Percentiles rank a stretch among this genome's conserved stretches.
These are phyloP conservation scores for Nannizziopsis arthrosporioides DNA, from an alignment of 2,329 filamentous ascomycete genomes.

Conservation along the genomic window DNA sequence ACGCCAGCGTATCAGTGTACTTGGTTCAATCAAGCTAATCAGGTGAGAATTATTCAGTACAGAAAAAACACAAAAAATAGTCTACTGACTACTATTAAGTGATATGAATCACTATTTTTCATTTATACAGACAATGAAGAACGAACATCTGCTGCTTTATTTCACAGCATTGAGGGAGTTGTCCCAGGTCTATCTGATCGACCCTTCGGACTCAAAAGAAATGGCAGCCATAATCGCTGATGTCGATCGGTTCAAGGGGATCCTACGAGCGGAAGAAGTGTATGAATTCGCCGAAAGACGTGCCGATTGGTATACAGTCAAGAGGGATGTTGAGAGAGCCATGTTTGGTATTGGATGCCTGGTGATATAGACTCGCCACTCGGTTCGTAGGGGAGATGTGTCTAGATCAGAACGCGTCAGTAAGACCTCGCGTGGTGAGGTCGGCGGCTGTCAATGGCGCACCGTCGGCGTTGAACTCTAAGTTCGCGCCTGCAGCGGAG, in stretches of 20 bases:
- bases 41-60: constrained; percentile 37
- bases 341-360: constrained; percentile 92
- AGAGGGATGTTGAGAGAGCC: constrained; percentile 77
- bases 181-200: constrained; percentile 90
- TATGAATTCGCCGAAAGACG: constrained; percentile 91
- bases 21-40: constrained; percentile 83
- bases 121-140: constrained; percentile 70
- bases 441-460: too few relatives aligned
- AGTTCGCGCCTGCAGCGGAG: too few relatives aligned
- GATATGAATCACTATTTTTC: constrained; percentile 91
- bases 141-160: constrained; percentile 74
- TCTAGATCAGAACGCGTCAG: too few relatives aligned
- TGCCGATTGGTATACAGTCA: constrained; percentile 90
- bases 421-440: too few relatives aligned
- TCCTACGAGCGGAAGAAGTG: constrained; percentile 91
- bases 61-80: too few relatives aligned
- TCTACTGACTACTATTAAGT: constrained; percentile 35
- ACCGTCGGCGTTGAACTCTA: too few relatives aligned
- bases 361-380: constrained; percentile 55
- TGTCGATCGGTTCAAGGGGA: constrained; percentile 73
- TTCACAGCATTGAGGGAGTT: constrained; percentile 86
- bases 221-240: constrained; percentile 93
- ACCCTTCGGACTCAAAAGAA: constrained; percentile 76
- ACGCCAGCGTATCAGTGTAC: constrained; percentile 79
- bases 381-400: too few relatives aligned